Conservation (phyloP, 148 eudicot genomes). For the Drosera capensis region DNA sequence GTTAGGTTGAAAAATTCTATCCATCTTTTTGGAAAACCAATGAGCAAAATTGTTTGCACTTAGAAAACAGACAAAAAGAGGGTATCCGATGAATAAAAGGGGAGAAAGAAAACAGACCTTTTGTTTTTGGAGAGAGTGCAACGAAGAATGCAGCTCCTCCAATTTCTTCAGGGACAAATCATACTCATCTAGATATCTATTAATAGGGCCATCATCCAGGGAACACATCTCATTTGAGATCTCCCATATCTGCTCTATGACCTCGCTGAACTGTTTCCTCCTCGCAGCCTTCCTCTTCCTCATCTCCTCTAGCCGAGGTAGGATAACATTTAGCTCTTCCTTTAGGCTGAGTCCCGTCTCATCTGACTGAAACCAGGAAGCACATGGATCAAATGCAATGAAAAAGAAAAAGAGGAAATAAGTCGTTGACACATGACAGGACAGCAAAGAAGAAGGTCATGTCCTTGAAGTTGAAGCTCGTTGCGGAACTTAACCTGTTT, state of each 20-base stretch:
- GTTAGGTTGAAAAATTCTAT: background rate
- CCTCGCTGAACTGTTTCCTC: slow-evolving; percentile 39
- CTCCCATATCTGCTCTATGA: slow-evolving; percentile 32
- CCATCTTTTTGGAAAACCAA: background rate
- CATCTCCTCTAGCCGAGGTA: slow-evolving; percentile 47
- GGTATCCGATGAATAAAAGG: background rate
- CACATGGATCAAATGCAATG: background rate
- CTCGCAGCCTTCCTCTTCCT: slow-evolving; percentile 49
- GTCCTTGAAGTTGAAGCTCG: background rate
- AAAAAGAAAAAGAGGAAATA: background rate
- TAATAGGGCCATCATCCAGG: slow-evolving; percentile 13
- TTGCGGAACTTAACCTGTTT: slow-evolving; percentile 36
- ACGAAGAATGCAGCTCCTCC: slow-evolving; percentile 32
- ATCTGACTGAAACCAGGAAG: slow-evolving; percentile 14
- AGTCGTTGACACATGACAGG: background rate
- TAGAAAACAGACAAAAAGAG: background rate
- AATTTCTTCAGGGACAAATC: slow-evolving; percentile 55
- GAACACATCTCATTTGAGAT: slow-evolving; percentile 41
- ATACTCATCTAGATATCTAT: slow-evolving; percentile 25
- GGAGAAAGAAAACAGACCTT: slow-evolving; percentile 28
- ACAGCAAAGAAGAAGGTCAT: background rate
- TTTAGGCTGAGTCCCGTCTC: slow-evolving; percentile 43
- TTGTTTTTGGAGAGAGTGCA: slow-evolving; percentile 47
- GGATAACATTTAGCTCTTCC: slow-evolving; percentile 41
- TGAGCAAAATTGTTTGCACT: background rate